These are phyloP conservation scores for Populus hybrid DNA, from an alignment of 441 rosid genomes.

Conservation along the genomic window DNA sequence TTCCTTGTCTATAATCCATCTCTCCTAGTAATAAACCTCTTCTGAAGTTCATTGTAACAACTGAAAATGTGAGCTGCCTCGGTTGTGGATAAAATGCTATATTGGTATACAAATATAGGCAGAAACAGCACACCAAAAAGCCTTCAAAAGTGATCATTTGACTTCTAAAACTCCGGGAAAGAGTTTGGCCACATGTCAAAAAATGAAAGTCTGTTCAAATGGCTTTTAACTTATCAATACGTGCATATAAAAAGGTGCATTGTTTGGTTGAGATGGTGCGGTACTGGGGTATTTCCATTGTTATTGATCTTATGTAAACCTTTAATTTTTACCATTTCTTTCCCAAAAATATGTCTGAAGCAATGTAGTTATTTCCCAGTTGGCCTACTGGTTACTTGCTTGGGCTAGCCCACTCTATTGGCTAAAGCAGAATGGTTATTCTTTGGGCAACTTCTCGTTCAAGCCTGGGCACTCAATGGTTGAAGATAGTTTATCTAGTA, in stretches of 20 bases:
- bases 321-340: not conserved
- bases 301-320: not conserved
- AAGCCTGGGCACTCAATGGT: not conserved
- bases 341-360: not conserved
- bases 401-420: not conserved
- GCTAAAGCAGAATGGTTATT: too few relatives aligned
- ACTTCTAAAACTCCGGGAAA: not conserved
- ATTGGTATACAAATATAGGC: not conserved
- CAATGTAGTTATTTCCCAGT: not conserved
- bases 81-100: not conserved
- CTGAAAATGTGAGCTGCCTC: not conserved
- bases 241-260: not conserved
- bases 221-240: not conserved
- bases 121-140: not conserved
- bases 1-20: not conserved
- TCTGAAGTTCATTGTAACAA: not conserved
- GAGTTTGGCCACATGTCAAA: not conserved
- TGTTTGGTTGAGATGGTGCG: not conserved
- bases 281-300: not conserved
- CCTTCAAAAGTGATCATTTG: too few relatives aligned
- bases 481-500: not conserved
- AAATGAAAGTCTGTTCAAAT: not conserved
- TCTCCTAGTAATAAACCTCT: not conserved
- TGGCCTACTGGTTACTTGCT: not conserved
- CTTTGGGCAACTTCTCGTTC: too few relatives aligned